Conservation (phyloP, 1,284 basidiomycete genomes). For the Leccinum fuscescens region DNA sequence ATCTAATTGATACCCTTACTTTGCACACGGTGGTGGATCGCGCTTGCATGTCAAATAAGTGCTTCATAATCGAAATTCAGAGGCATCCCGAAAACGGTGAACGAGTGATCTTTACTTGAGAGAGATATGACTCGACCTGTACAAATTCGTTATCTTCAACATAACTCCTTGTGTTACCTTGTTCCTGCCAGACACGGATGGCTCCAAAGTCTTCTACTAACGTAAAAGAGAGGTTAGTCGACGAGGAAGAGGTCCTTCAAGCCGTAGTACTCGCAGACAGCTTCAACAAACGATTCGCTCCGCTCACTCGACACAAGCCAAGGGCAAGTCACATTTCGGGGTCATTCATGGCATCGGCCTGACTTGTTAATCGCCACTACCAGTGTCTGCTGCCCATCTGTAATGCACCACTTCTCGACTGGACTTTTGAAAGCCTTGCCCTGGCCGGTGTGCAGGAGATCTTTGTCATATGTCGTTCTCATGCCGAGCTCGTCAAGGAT, state of each 20-base stretch:
- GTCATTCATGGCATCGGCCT: slow-evolving; percentile 4
- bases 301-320: slow-evolving; percentile 80
- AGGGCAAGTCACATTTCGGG: slow-evolving; percentile 52
- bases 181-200: slow-evolving; percentile 40
- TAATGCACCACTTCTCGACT: slow-evolving; percentile 89
- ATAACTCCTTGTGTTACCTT: background rate
- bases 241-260: slow-evolving; percentile 82
- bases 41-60: slow-evolving; percentile 51
- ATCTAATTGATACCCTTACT: slow-evolving; percentile 39
- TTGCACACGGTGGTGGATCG: slow-evolving; percentile 32
- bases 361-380: slow-evolving; percentile 16
- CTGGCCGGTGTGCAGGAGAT: slow-evolving; percentile 93
- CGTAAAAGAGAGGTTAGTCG: slow-evolving; percentile 61
- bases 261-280: slow-evolving; percentile 94
- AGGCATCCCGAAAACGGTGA: slow-evolving; percentile 18
- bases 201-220: slow-evolving; percentile 55
- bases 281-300: slow-evolving; percentile 90
- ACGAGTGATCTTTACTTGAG: background rate
- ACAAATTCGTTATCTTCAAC: background rate
- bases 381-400: slow-evolving; percentile 93
- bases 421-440: slow-evolving; percentile 94
- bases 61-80: slow-evolving; percentile 51
- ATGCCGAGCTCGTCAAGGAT: slow-evolving; percentile 78
- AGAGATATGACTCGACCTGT: slow-evolving; percentile 25
- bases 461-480: slow-evolving; percentile 89